A percentile compares a stretch with the other conserved stretches of the same genome.
Conservation (phyloP, 2,329 filamentous ascomycete genomes). For the Cladophialophora chaetospira region DNA sequence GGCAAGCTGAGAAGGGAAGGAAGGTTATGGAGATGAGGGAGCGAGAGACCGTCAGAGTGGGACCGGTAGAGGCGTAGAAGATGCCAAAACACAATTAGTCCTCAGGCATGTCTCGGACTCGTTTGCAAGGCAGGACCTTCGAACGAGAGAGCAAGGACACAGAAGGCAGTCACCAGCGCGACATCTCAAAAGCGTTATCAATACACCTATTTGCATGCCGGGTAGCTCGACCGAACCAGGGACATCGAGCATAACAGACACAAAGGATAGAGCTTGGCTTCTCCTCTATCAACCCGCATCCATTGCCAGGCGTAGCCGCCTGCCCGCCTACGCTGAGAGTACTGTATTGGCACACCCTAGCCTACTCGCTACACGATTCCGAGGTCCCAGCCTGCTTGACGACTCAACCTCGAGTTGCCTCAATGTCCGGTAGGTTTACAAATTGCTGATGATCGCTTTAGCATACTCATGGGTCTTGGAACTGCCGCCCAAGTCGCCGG, state of each 20-base stretch:
- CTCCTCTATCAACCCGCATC: too few species aligned
- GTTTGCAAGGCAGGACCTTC: too few species aligned
- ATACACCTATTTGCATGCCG: not conserved
- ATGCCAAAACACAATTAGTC: too few species aligned
- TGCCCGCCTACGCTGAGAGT: too few species aligned
- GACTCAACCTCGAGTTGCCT: too few species aligned
- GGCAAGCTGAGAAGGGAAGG: conserved; percentile 39
- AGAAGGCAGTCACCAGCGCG: too few species aligned
- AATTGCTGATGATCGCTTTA: conserved; percentile 77
- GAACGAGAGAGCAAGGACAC: too few species aligned
- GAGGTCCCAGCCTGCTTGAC: too few species aligned
- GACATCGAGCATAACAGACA: not conserved
- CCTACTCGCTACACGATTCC: too few species aligned
- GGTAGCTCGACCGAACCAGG: not conserved
- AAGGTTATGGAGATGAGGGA: conserved; percentile 35
- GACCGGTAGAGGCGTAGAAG: conserved; percentile 43
- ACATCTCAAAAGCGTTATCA: not conserved
- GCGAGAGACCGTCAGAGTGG: conserved; percentile 51
- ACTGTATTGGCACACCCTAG: too few species aligned
- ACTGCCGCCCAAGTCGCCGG: conserved; percentile 93
- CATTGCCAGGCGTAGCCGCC: too few species aligned
- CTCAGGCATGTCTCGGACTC: too few species aligned
- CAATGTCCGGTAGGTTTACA: conserved; percentile 38
- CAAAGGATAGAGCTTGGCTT: not conserved
- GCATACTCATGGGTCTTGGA: conserved; percentile 96